A percentile compares a stretch with the other conserved stretches of the same genome.
phyloP scores from a whole-genome alignment of 164 flowering plant species.

The Cinnamomum chago region DNA sequence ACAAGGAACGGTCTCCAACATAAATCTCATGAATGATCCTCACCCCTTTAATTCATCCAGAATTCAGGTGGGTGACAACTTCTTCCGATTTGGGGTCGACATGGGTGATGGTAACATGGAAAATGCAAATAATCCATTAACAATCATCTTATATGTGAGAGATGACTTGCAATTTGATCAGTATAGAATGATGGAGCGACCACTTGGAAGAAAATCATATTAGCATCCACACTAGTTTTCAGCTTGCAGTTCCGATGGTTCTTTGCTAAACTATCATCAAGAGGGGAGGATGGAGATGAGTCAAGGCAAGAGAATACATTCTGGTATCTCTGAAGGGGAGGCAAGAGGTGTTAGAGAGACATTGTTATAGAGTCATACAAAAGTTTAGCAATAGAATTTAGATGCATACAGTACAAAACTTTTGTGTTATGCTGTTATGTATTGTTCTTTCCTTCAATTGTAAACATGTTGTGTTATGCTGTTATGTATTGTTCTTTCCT shows the following conservation, averaged over 20 bases:
- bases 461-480: too few relatives aligned
- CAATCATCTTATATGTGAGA: slow-evolving; percentile 21
- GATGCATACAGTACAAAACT: too few relatives aligned
- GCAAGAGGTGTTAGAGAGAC: too few relatives aligned
- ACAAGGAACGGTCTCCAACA: slow-evolving; percentile 9
- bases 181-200: slow-evolving; percentile 28
- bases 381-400: too few relatives aligned
- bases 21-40: slow-evolving; percentile 18
- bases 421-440: too few relatives aligned
- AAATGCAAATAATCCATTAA: slow-evolving; percentile 26
- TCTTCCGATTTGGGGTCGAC: slow-evolving; percentile 25
- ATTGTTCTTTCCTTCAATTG: too few relatives aligned
- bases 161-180: slow-evolving; percentile 39
- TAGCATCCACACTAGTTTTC: slow-evolving; percentile 24
- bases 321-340: slow-evolving; percentile 39
- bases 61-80: slow-evolving; percentile 27
- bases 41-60: slow-evolving; percentile 19
- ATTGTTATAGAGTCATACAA: too few relatives aligned
- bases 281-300: slow-evolving; percentile 20
- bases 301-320: slow-evolving; percentile 38
- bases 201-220: slow-evolving; percentile 25
- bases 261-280: slow-evolving; percentile 20
- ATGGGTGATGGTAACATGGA: slow-evolving; percentile 33
- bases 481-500: too few relatives aligned
- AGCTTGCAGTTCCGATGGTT: slow-evolving; percentile 33